phyloP scores from a whole-genome alignment of 176 grass and related monocot genomes.

The Poa pratensis region DNA sequence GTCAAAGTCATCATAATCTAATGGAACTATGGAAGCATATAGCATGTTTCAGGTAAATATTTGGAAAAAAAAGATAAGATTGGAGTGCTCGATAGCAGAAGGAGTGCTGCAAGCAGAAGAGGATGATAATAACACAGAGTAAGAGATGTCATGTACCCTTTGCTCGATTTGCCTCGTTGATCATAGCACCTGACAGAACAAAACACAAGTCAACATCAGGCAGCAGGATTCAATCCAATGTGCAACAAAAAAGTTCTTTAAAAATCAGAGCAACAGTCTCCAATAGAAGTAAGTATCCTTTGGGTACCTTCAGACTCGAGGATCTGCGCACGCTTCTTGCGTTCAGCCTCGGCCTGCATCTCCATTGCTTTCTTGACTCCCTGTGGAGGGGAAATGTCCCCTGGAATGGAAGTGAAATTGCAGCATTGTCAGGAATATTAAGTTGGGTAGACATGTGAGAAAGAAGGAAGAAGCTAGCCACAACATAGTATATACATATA shows the following conservation, averaged over 20 bases:
- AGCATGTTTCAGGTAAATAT: too few species aligned
- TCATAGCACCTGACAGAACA: conserved; percentile 59
- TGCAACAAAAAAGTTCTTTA: neutral
- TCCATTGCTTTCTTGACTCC: conserved; percentile 98
- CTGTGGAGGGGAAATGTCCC: conserved; percentile 88
- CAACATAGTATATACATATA: neutral
- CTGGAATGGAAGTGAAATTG: neutral
- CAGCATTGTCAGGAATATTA: too few species aligned
- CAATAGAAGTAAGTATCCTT: neutral
- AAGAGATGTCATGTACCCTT: conserved; percentile 61
- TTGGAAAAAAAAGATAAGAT: too few species aligned
- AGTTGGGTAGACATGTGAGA: too few species aligned
- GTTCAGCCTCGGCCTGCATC: conserved; percentile 97
- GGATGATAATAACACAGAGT: conserved; percentile 15
- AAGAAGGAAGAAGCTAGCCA: too few species aligned
- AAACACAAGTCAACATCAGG: neutral
- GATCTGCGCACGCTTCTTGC: conserved; percentile 92
- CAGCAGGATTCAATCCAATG: neutral
- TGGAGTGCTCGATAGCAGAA: too few species aligned
- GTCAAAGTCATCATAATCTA: too few species aligned
- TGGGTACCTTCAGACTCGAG: conserved; percentile 83
- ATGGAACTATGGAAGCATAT: too few species aligned
- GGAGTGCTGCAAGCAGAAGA: neutral
- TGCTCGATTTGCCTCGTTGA: conserved; percentile 81
- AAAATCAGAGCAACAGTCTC: neutral